Base-by-base conservation (phyloP, 805 yeast species). In the Lachancea fermentati region DNA sequence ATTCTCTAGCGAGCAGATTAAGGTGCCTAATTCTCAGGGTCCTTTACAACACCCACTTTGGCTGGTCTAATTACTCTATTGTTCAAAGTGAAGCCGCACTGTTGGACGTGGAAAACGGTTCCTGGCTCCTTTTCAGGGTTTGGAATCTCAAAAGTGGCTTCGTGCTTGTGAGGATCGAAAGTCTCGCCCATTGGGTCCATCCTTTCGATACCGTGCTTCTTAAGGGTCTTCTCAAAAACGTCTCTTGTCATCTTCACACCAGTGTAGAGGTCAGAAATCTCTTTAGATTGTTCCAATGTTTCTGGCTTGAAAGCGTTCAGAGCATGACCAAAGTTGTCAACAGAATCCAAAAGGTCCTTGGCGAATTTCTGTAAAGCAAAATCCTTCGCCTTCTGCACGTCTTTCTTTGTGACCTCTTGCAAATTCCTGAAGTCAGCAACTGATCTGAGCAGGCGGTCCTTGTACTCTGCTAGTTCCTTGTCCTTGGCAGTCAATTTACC, bases 331-430 rank as follows among this genome's bases (percentile, higher is more conserved):
- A 88, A 87, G 68, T 88, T 88, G 60, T 88, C 97, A 32, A 88
- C 76, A 5, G 95, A 82, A 58, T 88, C 96, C 52, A 88, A 72
- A 59, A 88, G 73, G 52, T 88, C 97, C 64, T 79, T 83, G 49
- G 95, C 93, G 60, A 88, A 88, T 65, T 86, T 88, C 65, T 88
- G 95, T 49, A 89, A 71, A 0, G 96, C 96, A 67, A 81, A 88
- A 58, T 86, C 96, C 59, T 73, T 81, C 40, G 96, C 87, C 68
- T 85, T 85, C 66, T 84, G 82, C 41, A 85, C 71, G 61, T 89
- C 96, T 52, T 85, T 75, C 67, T 85, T 83, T 45, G 96, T 86
- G 37, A 89, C 80, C 59, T 85, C 91, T 70, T 88, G 97, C 54
- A 88, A 71, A 66, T 85, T 87, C 55, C 95, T 79, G 80, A 87